Conservation (phyloP, 1,284 basidiomycete species). For the Heliocybe sulcata region DNA sequence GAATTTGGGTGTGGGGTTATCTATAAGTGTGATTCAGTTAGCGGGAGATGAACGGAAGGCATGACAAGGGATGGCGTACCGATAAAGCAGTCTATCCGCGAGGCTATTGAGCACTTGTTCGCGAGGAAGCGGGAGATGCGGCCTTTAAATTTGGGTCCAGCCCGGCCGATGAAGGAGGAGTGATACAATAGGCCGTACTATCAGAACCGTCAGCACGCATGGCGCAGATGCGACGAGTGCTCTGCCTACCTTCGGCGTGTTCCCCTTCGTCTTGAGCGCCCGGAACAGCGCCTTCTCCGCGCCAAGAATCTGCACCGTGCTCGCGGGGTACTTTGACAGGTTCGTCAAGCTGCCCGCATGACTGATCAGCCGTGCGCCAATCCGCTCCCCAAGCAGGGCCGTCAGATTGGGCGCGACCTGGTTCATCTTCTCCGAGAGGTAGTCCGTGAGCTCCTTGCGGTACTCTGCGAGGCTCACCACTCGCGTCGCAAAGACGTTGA, state of each 20-base stretch:
- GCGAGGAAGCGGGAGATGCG: slow-evolving; percentile 97
- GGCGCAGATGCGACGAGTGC: background rate
- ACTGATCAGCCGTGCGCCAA: slow-evolving; percentile 92
- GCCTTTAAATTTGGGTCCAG: slow-evolving; percentile 94
- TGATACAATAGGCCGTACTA: slow-evolving; percentile 93
- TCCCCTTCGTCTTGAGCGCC: slow-evolving; percentile 97
- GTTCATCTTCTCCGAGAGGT: slow-evolving; percentile 98
- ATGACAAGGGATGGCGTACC: slow-evolving; percentile 35
- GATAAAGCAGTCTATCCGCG: slow-evolving; percentile 95
- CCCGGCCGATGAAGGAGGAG: slow-evolving; percentile 93
- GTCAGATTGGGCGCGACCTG: slow-evolving; percentile 94
- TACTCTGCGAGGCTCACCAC: slow-evolving; percentile 93
- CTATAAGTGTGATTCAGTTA: slow-evolving; percentile 27
- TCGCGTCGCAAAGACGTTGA: slow-evolving; percentile 86
- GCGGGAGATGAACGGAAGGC: background rate
- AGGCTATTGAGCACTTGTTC: slow-evolving; percentile 98
- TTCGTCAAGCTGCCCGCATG: slow-evolving; percentile 98
- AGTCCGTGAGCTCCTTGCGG: slow-evolving; percentile 85
- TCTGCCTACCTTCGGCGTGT: slow-evolving; percentile 83
- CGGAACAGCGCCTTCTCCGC: slow-evolving; percentile 98
- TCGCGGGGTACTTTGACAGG: slow-evolving; percentile 97
- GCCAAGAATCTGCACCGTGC: slow-evolving; percentile 96
- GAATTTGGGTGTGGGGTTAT: slow-evolving; percentile 87
- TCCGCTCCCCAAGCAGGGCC: slow-evolving; percentile 91
- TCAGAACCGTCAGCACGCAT: background rate